These are phyloP conservation scores for Cornus kousa DNA, from an alignment of 148 eudicot genomes.

Conservation along the genomic window DNA sequence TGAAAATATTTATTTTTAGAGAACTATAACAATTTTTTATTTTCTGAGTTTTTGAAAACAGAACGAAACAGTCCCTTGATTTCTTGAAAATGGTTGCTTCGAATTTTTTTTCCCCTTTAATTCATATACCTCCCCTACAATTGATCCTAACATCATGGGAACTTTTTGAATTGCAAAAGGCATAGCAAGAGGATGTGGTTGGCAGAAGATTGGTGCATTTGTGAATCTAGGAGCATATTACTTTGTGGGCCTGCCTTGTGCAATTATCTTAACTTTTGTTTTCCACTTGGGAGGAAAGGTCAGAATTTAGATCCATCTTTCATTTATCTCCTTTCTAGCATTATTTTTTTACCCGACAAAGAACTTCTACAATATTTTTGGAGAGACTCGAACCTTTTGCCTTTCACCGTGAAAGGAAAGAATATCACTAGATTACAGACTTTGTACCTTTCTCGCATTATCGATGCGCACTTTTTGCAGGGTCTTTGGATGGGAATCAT, in stretches of 20 bases:
- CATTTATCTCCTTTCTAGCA: background rate
- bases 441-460: background rate
- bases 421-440: too few species aligned
- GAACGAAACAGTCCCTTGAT: too few species aligned
- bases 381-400: too few species aligned
- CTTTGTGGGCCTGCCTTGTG: conserved; percentile 1
- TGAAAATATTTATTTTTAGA: too few species aligned
- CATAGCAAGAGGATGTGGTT: conserved; percentile 5
- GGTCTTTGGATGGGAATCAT: conserved; percentile 29
- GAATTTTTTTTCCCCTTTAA: background rate
- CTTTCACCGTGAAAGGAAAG: conserved; percentile 4
- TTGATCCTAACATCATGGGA: background rate
- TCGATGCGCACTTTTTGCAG: background rate
- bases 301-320: background rate
- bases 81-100: background rate
- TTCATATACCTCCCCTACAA: background rate
- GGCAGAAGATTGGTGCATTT: conserved; percentile 10
- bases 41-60: too few species aligned
- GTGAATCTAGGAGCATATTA: conserved; percentile 9
- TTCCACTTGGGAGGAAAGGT: conserved; percentile 6
- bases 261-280: background rate
- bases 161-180: background rate
- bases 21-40: too few species aligned
- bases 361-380: too few species aligned
- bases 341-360: too few species aligned